Base-by-base conservation (phyloP, 768 basidiomycete genomes). In the Rhodotorula kratochvilovae region DNA sequence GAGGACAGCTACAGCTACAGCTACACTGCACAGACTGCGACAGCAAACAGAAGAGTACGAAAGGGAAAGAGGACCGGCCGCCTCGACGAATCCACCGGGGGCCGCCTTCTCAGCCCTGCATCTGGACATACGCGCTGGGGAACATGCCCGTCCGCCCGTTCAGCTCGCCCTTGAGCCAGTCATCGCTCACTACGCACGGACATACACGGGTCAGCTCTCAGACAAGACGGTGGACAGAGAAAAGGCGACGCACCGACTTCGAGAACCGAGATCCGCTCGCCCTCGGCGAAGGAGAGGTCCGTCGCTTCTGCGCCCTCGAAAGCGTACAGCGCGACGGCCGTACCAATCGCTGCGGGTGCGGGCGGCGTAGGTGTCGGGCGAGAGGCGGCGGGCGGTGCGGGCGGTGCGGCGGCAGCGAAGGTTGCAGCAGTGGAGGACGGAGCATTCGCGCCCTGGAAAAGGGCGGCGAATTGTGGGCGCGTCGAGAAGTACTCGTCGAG, bases 141-240 rank as follows among this genome's bases (percentile, higher is more conserved):
- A 83, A 83, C 63, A 82, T 78, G 56, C 82, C 82, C 5, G 69
- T 65, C 63, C 64, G 61, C 6, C 82, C 81, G 54, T 79, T 77
- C 45, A 81, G 56, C 63, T 77, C 79, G 5, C 82, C 82, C 29
- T 79, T 81, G 80, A 80, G 81, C 82, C 82, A 83, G 68, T 83
- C 82, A 56, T 82, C 81, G 50, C 79, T 76, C 68, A 79, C 81
- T 68, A 61, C 27, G 62, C 39, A 19, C 35, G 8, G 2, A 29
- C 23, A 29, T 5, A 33, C n/a, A 19, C 16, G 1, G 1, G 42
- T 25, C 39, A 25, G n/a, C 15, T 23, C n/a, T 13, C 23, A 62
- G 36, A 80, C 78, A 29, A 80, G 65, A 48, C 79, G 74, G 10
- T 5, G 31, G 12, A 29, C 23, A 21, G 11, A 31, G 35, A 23